These are phyloP conservation scores for Cercospora nicotianae DNA, from an alignment of 2,329 filamentous ascomycete genomes.

Conservation along the genomic window DNA sequence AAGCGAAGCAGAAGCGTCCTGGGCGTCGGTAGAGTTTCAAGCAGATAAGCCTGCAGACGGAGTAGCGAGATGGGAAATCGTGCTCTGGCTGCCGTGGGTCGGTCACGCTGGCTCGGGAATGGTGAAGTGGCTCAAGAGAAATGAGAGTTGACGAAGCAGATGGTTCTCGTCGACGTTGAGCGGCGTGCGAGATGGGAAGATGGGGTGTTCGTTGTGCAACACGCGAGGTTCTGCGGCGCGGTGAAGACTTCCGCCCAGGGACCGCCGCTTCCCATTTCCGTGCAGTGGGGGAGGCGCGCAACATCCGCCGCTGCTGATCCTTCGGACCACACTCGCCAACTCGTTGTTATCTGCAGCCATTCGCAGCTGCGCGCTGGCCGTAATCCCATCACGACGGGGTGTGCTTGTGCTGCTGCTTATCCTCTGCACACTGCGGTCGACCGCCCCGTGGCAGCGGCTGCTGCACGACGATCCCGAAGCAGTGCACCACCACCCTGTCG, in stretches of 20 bases:
- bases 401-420: background rate
- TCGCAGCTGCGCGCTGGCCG: background rate
- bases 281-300: background rate
- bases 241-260: background rate
- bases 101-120: background rate
- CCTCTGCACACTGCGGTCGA: background rate
- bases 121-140: background rate
- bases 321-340: background rate
- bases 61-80: background rate
- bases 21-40: background rate
- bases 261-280: background rate
- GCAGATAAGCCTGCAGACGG: background rate
- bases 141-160: background rate
- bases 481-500: background rate
- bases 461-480: background rate
- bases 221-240: background rate
- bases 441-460: background rate
- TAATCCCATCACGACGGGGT: background rate
- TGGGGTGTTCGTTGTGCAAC: background rate
- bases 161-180: background rate
- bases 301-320: background rate
- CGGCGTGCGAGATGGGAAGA: background rate
- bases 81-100: background rate
- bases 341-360: constrained; percentile 15
- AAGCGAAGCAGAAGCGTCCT: background rate